Evolutionary conservation across 164 flowering plant genomes (phyloP).

Genomic region (Annona cherimola): DNA sequence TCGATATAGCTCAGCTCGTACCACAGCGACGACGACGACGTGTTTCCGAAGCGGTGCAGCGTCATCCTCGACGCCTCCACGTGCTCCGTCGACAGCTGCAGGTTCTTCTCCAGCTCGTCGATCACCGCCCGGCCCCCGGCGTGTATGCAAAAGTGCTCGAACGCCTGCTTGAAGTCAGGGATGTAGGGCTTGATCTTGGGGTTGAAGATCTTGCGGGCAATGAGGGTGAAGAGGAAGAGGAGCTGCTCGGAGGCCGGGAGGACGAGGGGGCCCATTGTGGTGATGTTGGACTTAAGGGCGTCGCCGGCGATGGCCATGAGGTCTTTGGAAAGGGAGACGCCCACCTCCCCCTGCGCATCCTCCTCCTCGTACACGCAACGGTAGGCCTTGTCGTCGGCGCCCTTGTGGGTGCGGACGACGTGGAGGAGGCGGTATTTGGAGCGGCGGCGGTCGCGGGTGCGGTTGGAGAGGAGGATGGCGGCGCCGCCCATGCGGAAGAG

Average conservation of each 20-base stretch:
- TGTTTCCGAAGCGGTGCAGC: constrained; percentile 20
- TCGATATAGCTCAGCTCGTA: constrained; percentile 56
- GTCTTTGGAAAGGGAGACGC: constrained; percentile 34
- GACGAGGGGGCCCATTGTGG: constrained; percentile 35
- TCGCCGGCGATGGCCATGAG: constrained; percentile 43
- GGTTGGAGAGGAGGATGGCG: constrained; percentile 15
- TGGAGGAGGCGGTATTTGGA: constrained; percentile 16
- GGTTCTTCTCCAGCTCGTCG: constrained; percentile 58
- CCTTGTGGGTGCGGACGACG: constrained; percentile 16
- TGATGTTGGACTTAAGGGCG: constrained; percentile 38
- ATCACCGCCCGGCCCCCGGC: constrained; percentile 70
- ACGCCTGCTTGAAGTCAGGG: constrained; percentile 57
- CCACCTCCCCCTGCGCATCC: constrained; percentile 6
- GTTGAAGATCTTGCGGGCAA: constrained; percentile 32
- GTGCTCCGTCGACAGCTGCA: constrained; percentile 48
- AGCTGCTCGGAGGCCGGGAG: constrained; percentile 40
- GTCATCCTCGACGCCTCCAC: constrained; percentile 56
- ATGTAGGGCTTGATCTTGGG: constrained; percentile 19
- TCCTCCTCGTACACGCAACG: constrained; percentile 14
- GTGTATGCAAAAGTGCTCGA: constrained; percentile 75
- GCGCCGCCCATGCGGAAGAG: constrained; percentile 90
- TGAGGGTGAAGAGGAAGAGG: constrained; percentile 28
- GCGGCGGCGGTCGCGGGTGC: constrained; percentile 9
- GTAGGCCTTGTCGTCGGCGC: constrained; percentile 11
- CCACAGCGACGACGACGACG: constrained; percentile 48